Percentiles rank a stretch among this genome's conserved stretches.
Conservation (phyloP, 768 basidiomycete species). For the Tylopilus vinaceipallidus region DNA sequence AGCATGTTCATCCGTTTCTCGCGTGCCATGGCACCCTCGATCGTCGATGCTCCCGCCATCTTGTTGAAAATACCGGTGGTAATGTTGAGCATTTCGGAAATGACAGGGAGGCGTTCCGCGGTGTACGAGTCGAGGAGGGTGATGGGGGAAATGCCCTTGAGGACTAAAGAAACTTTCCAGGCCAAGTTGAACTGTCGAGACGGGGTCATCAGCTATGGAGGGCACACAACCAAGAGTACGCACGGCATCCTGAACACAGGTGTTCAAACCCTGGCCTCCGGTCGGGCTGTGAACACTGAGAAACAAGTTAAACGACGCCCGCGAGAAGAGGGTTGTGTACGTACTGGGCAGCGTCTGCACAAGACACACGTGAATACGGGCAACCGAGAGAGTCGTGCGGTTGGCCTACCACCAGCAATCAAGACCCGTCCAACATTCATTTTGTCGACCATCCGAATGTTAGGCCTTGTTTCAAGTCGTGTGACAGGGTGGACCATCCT, state of each 20-base stretch:
- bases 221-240: conserved; percentile 12
- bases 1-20: conserved; percentile 20
- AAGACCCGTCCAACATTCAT: conserved; percentile 44
- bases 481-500: not conserved
- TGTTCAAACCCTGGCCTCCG: conserved; percentile 35
- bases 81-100: conserved; percentile 43
- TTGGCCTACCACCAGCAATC: conserved; percentile 40
- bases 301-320: not conserved
- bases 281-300: conserved; percentile 23
- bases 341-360: conserved; percentile 45
- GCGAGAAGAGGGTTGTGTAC: not conserved
- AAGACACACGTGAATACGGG: not conserved
- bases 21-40: not conserved
- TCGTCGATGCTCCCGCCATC: not conserved
- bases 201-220: not conserved
- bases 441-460: conserved; percentile 46
- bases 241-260: conserved; percentile 38
- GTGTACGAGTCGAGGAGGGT: conserved; percentile 41
- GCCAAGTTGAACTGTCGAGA: conserved; percentile 38
- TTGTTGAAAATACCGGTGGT: conserved; percentile 30
- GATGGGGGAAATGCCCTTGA: conserved; percentile 34
- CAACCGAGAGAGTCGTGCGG: not conserved
- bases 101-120: conserved; percentile 45
- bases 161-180: conserved; percentile 46
- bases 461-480: conserved; percentile 33